Percentiles rank a stretch among this genome's conserved stretches.
Conservation (phyloP, 768 basidiomycete species). For the Dendrothele bispora region DNA sequence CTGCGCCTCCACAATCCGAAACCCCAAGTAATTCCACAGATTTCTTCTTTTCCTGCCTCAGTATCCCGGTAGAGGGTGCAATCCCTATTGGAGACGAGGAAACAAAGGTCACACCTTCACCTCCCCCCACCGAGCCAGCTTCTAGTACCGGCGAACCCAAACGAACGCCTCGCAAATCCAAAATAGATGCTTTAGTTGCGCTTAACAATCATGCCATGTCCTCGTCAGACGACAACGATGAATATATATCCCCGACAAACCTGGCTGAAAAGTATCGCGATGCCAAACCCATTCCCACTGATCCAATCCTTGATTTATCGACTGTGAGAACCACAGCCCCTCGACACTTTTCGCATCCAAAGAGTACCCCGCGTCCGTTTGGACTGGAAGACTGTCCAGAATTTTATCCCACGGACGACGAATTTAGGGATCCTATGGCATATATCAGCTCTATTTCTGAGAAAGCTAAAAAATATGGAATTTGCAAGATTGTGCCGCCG, state of each 20-base stretch:
- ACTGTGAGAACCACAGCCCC: conserved; percentile 69
- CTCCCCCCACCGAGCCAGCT: conserved; percentile 32
- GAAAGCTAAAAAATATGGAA: conserved; percentile 74
- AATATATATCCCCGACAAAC: conserved; percentile 46
- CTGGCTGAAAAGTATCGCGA: conserved; percentile 49
- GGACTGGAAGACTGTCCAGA: conserved; percentile 87
- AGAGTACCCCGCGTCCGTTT: conserved; percentile 67
- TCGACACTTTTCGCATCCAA: conserved; percentile 36
- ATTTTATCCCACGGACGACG: conserved; percentile 85
- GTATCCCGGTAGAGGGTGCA: conserved; percentile 77
- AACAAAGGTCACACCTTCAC: conserved; percentile 26
- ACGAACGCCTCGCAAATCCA: conserved; percentile 86
- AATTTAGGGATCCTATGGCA: conserved; percentile 92
- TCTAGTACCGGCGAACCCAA: conserved; percentile 43
- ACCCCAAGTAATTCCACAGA: conserved; percentile 49
- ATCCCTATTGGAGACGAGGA: conserved; percentile 56
- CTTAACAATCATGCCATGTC: conserved; percentile 67
- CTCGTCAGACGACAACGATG: conserved; percentile 53
- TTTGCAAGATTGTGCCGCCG: conserved; percentile 96
- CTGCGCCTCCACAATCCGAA: conserved; percentile 45
- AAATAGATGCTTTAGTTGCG: conserved; percentile 83
- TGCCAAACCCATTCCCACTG: conserved; percentile 60
- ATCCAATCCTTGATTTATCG: conserved; percentile 63
- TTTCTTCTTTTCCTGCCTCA: conserved; percentile 66
- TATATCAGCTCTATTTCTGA: conserved; percentile 85